Base-by-base conservation (phyloP, 805 yeast genomes). In the Lipomyces anomalus region DNA sequence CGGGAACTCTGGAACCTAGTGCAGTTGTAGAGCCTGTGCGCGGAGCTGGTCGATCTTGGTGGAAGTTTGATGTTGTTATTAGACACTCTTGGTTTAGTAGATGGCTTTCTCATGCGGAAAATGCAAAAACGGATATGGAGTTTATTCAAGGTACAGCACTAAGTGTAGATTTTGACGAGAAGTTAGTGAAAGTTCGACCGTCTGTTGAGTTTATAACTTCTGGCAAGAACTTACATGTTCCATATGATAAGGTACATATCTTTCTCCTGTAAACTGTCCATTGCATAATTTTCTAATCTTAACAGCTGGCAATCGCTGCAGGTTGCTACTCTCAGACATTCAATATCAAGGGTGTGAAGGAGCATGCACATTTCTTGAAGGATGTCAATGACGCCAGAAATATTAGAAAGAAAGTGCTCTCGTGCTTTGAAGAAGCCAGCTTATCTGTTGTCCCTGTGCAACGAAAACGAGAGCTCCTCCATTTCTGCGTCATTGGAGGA, bases 401-500 rank as follows among this genome's bases (percentile, higher is more conserved):
- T 21, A 72, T 80, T 46, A 71, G 82, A 56, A 69, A 70, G 52
- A 72, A 73, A 48, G 75, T 80, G 38, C 75, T 79, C 30, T 65
- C 67, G 21, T 35, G 53, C 47, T 64, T 80, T 44, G 86, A 80
- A 58, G 66, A 64, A 43, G 85, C 86, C 2, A 74, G 82, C 53
- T 64, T 80, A 54, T 84, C 84, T 46, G 74, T 83, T 0, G 78
- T 82, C 0, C 53, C 79, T 1, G 81, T 75, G 50, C 80, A 71
- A 42, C 82, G 79, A 57, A 73, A 84, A 53, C 76, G 76, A 55
- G 71, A 70, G 48, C 62, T 80, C 47, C 67, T 80, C 38, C 74
- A 80, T 42, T 80, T 80, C 63, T 83, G 79, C 17, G 73, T 80
- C 30, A 79, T 84, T 61, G 86, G 86, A 50, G 86, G 85, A 48